Evolutionary conservation across 108 stramenopile genomes (phyloP), one percentile per base, ranked within the genome.

Genomic region (Skeletonema tropicum): DNA sequence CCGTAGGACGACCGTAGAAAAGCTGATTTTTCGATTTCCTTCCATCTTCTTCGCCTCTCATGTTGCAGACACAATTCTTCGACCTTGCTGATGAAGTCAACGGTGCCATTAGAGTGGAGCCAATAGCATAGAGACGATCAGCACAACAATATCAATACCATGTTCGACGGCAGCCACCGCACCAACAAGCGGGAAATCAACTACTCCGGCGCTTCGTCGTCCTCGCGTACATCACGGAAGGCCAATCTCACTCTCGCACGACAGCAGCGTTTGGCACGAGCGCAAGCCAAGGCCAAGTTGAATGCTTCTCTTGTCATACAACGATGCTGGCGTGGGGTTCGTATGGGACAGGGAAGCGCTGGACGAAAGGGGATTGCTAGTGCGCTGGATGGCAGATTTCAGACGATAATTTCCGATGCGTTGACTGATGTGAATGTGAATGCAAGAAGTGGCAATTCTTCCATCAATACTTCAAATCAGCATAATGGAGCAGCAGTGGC

Each of bases 131-230:
- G 1, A 11, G 11, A n/a, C 42, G 33, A 23, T 29, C 48, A 13
- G 4, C 15, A 31, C 31, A 55, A 79, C n/a, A n/a, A n/a, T n/a
- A n/a, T n/a, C n/a, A n/a, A n/a, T n/a, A n/a, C n/a, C n/a, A n/a
- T 79, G 79, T 79, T 79, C 55, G 79, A 79, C 79, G 79, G 79
- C 38, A 72, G 71, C 38, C 58, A 65, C 52, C 71, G 79, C 55
- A 79, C 79, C 48, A 79, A 79, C 72, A 71, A 66, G 13, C 67
- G 79, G 19, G 79, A 79, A 57, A 79, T 79, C 57, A 79, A 79
- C 30, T 61, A 73, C 29, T 59, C 72, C 26, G 79, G 79, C 29
- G 70, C 65, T 13, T 68, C 79, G 11, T 52, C 76, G 7, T 66
- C 77, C 10, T 39, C 65, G 6, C 64, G 59, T 30, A 63, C 66